phyloP scores from a whole-genome alignment of 2,329 filamentous ascomycete species.

The Colletotrichum cereale region DNA sequence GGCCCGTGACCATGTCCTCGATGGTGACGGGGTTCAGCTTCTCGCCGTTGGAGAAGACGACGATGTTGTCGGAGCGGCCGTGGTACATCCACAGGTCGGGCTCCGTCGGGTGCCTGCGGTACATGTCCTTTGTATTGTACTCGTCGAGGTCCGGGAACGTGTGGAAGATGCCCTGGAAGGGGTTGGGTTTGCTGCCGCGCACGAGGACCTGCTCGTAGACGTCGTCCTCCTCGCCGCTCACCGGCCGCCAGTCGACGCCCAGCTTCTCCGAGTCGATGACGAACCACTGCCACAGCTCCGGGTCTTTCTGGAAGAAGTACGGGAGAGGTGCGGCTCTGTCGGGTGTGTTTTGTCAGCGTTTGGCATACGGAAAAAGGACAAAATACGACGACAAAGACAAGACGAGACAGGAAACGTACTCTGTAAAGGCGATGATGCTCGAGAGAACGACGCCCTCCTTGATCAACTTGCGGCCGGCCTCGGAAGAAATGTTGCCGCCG shows the following conservation, averaged over 20 bases:
- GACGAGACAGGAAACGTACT: slow-evolving; percentile 47
- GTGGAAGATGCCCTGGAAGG: slow-evolving; percentile 57
- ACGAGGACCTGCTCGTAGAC: slow-evolving; percentile 55
- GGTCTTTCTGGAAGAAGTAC: slow-evolving; percentile 53
- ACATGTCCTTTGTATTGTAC: slow-evolving; percentile 59
- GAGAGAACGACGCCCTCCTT: slow-evolving; percentile 49
- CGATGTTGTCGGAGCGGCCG: slow-evolving; percentile 55
- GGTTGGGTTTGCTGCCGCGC: slow-evolving; percentile 53
- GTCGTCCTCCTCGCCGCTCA: slow-evolving; percentile 47
- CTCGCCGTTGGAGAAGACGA: slow-evolving; percentile 64
- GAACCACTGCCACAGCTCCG: slow-evolving; percentile 35
- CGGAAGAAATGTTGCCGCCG: slow-evolving; percentile 53
- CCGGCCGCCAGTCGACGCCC: slow-evolving; percentile 55
- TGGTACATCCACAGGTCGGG: slow-evolving; percentile 51
- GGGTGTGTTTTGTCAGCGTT: too few species aligned
- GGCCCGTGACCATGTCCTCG: slow-evolving; percentile 54
- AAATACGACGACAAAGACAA: too few species aligned
- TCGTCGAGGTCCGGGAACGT: slow-evolving; percentile 52
- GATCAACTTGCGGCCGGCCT: slow-evolving; percentile 54
- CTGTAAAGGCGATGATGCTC: slow-evolving; percentile 57
- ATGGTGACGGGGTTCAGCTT: slow-evolving; percentile 62
- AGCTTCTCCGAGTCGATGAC: slow-evolving; percentile 53
- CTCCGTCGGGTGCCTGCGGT: slow-evolving; percentile 52
- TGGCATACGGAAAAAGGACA: too few species aligned
- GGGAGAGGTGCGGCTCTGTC: slow-evolving; percentile 52